phyloP scores from a whole-genome alignment of 768 basidiomycete genomes.

The Collybiopsis confluens region DNA sequence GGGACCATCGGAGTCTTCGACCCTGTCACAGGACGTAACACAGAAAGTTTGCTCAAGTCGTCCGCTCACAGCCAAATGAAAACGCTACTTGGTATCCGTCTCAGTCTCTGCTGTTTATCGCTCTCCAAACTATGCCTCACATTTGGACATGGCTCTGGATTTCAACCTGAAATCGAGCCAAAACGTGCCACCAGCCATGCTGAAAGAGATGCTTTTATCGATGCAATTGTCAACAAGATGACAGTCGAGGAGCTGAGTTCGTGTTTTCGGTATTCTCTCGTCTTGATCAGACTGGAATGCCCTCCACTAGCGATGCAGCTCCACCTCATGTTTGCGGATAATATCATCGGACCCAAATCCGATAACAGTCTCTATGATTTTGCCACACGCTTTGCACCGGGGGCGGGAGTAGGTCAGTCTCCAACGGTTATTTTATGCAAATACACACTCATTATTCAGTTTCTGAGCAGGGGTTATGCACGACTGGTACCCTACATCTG shows the following conservation, averaged over 20 bases:
- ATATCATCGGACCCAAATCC: slow-evolving; percentile 12
- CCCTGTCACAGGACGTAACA: neutral
- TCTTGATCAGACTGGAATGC: neutral
- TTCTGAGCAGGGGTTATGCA: too few relatives aligned
- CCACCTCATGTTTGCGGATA: slow-evolving; percentile 13
- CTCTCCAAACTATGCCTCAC: neutral
- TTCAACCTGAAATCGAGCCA: neutral
- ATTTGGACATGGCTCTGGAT: slow-evolving; percentile 4
- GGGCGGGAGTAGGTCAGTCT: slow-evolving; percentile 11
- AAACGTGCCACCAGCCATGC: neutral
- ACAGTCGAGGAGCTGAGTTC: slow-evolving; percentile 10
- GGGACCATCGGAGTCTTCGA: too few relatives aligned
- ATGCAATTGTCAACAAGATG: slow-evolving; percentile 7
- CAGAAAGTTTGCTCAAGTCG: too few relatives aligned
- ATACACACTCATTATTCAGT: too few relatives aligned
- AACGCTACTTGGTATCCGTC: neutral
- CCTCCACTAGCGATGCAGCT: slow-evolving; percentile 9
- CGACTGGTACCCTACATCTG: slow-evolving; percentile 10
- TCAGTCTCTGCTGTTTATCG: neutral
- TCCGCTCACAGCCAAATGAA: too few relatives aligned
- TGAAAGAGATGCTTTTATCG: slow-evolving; percentile 9
- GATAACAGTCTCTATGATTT: slow-evolving; percentile 12
- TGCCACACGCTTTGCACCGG: slow-evolving; percentile 11
- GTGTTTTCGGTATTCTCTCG: neutral
- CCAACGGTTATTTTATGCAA: too few relatives aligned